Evolutionary conservation across 768 basidiomycete species (phyloP), one percentile per base, ranked within the genome.

Genomic region (Gloeopeniophorella convolvens): DNA sequence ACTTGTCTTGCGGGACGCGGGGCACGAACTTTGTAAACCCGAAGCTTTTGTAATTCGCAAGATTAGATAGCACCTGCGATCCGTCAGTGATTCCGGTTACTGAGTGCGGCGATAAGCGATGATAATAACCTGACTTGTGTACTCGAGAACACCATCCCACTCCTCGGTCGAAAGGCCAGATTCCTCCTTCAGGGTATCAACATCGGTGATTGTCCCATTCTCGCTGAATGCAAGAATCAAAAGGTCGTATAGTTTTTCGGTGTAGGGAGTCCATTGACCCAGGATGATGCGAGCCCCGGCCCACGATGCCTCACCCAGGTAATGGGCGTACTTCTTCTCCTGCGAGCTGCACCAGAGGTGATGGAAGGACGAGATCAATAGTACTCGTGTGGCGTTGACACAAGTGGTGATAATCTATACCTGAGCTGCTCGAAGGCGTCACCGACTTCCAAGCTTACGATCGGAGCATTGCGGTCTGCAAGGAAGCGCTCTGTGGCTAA

Each of bases 1-100:
- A 90, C 58, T 78, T 80, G 13, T 70, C 73, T 20, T 72, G 60
- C 2, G 78, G 59, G 39, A 87, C 59, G 18, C 91, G 83, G 18
- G 91, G 89, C 41, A 90, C 62, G 57, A 94, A 85, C 69, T 94
- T 93, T 35, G 85, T 87, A 61, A 85, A 86, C 1, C 90, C 90
- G 55, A 93, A 93, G 2, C 74, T 77, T 63, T 79, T 87, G 68
- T 82, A 90, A 66, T 91, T 91, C 20, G 78, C 74, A 28, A 84
- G 70, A 61, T 83, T 82, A 63, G 76, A 77, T 51, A 84, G 59
- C 12, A 76, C 75, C 72, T 70, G 24, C 5, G n/a, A 2, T 37
- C 27, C 5, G 31, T 35, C 20, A 28, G 43, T 37, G 33, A 33
- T 26, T 18, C 7, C 44, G 11, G 32, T 9, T 20, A 39, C 21